phyloP scores from a whole-genome alignment of 1,284 basidiomycete genomes.

The Tilletia caries region DNA sequence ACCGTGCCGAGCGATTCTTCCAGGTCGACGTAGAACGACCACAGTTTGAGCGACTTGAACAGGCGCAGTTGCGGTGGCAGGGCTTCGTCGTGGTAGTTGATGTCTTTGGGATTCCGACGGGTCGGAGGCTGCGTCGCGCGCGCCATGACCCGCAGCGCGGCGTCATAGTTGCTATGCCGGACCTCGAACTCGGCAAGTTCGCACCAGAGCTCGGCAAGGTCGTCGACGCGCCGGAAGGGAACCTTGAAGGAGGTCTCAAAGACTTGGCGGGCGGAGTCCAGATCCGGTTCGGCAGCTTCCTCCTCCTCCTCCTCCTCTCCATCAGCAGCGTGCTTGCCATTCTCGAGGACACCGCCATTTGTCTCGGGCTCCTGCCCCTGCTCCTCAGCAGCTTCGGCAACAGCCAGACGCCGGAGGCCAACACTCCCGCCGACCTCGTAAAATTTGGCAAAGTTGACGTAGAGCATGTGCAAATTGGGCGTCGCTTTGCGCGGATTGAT shows the following conservation, averaged over 20 bases:
- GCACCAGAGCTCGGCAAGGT: constrained; percentile 97
- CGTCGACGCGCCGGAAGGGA: constrained; percentile 91
- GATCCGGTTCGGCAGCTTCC: constrained; percentile 67
- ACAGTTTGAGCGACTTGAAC: constrained; percentile 96
- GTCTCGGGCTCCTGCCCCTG: constrained; percentile 59
- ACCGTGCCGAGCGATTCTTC: constrained; percentile 94
- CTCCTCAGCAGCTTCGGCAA: neutral
- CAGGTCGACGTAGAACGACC: constrained; percentile 97
- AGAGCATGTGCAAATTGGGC: constrained; percentile 83
- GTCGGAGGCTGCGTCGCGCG: constrained; percentile 79
- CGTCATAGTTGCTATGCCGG: constrained; percentile 91
- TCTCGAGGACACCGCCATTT: constrained; percentile 55
- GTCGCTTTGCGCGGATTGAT: constrained; percentile 86
- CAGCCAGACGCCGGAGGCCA: constrained; percentile 20
- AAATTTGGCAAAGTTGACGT: constrained; percentile 92
- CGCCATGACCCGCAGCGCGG: constrained; percentile 90
- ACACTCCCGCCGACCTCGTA: constrained; percentile 84
- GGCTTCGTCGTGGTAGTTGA: constrained; percentile 92
- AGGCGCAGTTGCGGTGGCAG: constrained; percentile 81
- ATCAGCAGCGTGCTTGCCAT: constrained; percentile 55
- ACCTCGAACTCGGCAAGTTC: constrained; percentile 99
- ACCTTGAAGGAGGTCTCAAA: constrained; percentile 87
- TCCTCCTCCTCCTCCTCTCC: constrained; percentile 59
- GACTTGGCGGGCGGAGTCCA: constrained; percentile 83
- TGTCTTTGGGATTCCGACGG: constrained; percentile 69